A percentile compares a stretch with the other conserved stretches of the same genome.
Evolutionary conservation across 192 early-diverging fungal genomes (phyloP).

Genomic region (Backusella sp.): DNA sequence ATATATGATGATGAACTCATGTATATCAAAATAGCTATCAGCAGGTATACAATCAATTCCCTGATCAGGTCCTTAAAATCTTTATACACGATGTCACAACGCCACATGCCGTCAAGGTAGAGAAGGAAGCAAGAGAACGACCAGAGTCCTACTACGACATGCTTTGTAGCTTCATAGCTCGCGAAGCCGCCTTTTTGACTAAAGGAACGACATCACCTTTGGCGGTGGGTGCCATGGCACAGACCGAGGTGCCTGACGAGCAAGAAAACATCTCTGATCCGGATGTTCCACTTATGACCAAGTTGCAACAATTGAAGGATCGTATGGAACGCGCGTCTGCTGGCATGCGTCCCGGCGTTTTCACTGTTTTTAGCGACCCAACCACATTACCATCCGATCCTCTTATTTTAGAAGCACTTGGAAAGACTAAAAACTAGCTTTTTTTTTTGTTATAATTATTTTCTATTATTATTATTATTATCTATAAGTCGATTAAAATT

Average conservation of each 20-base stretch:
- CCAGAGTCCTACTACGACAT: constrained; percentile 8
- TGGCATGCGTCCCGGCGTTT: constrained; percentile 28
- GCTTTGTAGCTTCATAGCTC: constrained; percentile 15
- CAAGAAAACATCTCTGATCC: constrained; percentile 22
- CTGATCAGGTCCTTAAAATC: constrained; percentile 36
- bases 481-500: not conserved
- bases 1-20: not conserved
- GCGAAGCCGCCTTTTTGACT: constrained; percentile 2
- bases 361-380: constrained; percentile 20
- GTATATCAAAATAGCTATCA: constrained; percentile 18
- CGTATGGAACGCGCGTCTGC: constrained; percentile 21
- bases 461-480: constrained; percentile 2
- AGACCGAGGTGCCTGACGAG: constrained; percentile 23
- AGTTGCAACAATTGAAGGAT: constrained; percentile 20
- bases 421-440: not conserved
- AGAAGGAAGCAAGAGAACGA: constrained; percentile 9
- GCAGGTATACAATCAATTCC: constrained; percentile 29
- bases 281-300: constrained; percentile 11
- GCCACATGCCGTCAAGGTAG: constrained; percentile 26
- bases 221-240: constrained; percentile 30
- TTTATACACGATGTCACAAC: constrained; percentile 43
- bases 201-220: constrained; percentile 3
- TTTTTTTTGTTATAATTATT: not conserved
- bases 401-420: constrained; percentile 23
- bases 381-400: constrained; percentile 21